phyloP scores from a whole-genome alignment of 352 stramenopile genomes.

The Blastocystis sp. region DNA sequence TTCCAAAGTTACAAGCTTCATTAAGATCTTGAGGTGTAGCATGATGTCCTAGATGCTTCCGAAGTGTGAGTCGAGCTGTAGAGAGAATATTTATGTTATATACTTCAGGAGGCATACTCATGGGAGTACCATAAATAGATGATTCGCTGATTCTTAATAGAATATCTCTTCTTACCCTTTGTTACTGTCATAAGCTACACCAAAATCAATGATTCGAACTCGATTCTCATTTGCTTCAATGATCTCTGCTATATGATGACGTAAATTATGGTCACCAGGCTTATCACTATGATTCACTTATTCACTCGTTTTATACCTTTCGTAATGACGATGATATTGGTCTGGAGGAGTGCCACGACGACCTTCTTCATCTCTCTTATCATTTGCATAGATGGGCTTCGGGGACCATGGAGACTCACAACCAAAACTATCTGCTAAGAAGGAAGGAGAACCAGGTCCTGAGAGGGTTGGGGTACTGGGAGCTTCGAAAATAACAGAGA shows the following conservation, averaged over 20 bases:
- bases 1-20: constrained; percentile 50
- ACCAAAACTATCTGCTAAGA: background rate
- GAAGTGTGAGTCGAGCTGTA: background rate
- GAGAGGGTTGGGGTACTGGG: background rate
- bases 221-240: constrained; percentile 53
- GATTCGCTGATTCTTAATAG: background rate
- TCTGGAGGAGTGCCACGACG: background rate
- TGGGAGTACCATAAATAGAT: constrained; percentile 54
- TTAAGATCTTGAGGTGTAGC: background rate
- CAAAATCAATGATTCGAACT: constrained; percentile 57
- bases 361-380: background rate
- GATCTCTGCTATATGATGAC: background rate
- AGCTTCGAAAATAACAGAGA: background rate
- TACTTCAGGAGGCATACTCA: constrained; percentile 61
- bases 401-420: constrained; percentile 36
- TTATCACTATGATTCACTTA: constrained; percentile 10
- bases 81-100: constrained; percentile 40
- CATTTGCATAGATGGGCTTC: background rate
- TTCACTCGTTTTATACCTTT: background rate
- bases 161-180: background rate
- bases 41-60: background rate
- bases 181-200: constrained; percentile 3
- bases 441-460: background rate
- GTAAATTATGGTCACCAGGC: background rate
- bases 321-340: background rate